Conservation (phyloP, 306 rosid genomes). For the Casuarina cunninghamiana region DNA sequence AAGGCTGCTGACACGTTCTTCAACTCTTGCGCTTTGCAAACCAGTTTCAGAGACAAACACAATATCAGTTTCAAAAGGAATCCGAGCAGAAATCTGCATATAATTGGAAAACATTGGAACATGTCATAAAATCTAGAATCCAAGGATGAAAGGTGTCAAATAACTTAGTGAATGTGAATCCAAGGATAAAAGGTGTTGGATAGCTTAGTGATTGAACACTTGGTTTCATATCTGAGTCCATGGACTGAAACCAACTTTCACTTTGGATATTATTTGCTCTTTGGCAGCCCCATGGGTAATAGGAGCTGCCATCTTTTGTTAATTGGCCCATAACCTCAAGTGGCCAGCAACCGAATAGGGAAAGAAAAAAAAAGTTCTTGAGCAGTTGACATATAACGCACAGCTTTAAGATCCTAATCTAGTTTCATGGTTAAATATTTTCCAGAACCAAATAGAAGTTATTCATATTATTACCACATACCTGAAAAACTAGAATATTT, state of each 20-base stretch:
- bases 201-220: not conserved
- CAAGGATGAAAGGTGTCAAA: conserved; percentile 9
- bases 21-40: conserved; percentile 50
- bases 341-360: not conserved
- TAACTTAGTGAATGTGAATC: not conserved
- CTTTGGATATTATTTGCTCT: not conserved
- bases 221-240: not conserved
- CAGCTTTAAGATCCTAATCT: not conserved
- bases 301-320: not conserved
- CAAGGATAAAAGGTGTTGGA: conserved; percentile 7
- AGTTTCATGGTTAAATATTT: conserved; percentile 4
- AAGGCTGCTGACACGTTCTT: conserved; percentile 67
- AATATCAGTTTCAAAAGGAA: conserved; percentile 75
- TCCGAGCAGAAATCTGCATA: conserved; percentile 71
- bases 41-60: conserved; percentile 70
- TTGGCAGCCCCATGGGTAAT: not conserved
- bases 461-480: conserved; percentile 30
- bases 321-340: conserved; percentile 2
- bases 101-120: conserved; percentile 11
- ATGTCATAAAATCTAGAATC: conserved; percentile 20
- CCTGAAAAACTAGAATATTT: conserved; percentile 86
- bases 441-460: conserved; percentile 3
- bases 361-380: not conserved
- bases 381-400: not conserved
- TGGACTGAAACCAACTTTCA: conserved; percentile 1